Conservation (phyloP, 352 stramenopile genomes). For the Globisporangium spiculum region DNA sequence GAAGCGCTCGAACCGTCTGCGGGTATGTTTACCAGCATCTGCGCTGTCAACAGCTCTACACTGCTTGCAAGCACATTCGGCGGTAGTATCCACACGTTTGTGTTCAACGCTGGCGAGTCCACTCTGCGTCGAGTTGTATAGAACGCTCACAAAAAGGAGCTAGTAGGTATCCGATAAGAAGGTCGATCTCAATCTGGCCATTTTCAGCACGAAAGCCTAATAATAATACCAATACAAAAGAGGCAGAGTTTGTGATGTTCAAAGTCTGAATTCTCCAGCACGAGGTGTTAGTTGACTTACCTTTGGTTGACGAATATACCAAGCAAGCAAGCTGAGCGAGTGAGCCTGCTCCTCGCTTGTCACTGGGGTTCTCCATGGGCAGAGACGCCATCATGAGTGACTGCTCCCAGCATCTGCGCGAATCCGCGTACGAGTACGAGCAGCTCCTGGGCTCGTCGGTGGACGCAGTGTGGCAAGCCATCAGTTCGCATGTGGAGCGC, state of each 20-base stretch:
- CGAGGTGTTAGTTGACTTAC: background rate
- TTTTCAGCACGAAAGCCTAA: background rate
- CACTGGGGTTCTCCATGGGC: background rate
- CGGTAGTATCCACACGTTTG: slow-evolving; percentile 44
- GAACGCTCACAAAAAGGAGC: background rate
- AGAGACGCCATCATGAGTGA: slow-evolving; percentile 32
- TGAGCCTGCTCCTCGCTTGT: background rate
- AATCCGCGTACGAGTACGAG: slow-evolving; percentile 59
- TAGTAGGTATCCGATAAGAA: background rate
- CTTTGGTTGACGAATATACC: slow-evolving; percentile 8
- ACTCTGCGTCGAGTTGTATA: slow-evolving; percentile 9
- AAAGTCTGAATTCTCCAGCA: background rate
- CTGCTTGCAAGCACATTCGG: slow-evolving; percentile 61
- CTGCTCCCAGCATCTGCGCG: slow-evolving; percentile 44
- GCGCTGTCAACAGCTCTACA: slow-evolving; percentile 25
- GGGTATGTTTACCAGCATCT: slow-evolving; percentile 68
- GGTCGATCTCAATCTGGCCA: background rate
- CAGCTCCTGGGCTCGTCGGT: slow-evolving; percentile 44
- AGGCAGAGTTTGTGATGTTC: background rate
- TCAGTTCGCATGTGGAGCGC: slow-evolving; percentile 32
- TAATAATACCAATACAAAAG: background rate
- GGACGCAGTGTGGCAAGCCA: slow-evolving; percentile 41
- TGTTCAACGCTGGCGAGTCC: slow-evolving; percentile 22
- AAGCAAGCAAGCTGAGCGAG: slow-evolving; percentile 1
- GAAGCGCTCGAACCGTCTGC: slow-evolving; percentile 44